phyloP scores from a whole-genome alignment of 768 basidiomycete genomes.

The Termitomyces titanicus region DNA sequence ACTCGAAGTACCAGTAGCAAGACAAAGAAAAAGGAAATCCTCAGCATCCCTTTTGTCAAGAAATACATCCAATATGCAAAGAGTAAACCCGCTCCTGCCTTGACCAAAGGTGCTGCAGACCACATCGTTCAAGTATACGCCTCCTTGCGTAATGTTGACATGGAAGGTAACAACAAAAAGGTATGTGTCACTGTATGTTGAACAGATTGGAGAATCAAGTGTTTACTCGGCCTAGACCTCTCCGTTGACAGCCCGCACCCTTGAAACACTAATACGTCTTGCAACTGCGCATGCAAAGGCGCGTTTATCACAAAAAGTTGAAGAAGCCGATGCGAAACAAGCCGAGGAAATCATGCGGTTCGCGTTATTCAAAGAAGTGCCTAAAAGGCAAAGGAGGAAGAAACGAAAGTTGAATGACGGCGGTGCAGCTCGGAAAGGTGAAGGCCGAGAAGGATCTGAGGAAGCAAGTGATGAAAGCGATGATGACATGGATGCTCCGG shows the following conservation, averaged over 20 bases:
- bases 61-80: constrained; percentile 99
- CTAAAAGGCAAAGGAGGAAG: constrained; percentile 77
- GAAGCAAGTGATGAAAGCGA: constrained; percentile 53
- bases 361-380: constrained; percentile 96
- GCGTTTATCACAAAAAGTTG: constrained; percentile 81
- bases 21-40: constrained; percentile 73
- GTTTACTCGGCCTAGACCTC: constrained; percentile 64
- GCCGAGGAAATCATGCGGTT: constrained; percentile 96
- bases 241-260: constrained; percentile 94
- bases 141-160: constrained; percentile 85
- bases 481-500: constrained; percentile 34
- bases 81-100: constrained; percentile 74
- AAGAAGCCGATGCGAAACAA: constrained; percentile 78
- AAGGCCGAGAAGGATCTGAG: constrained; percentile 43
- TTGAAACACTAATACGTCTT: constrained; percentile 97
- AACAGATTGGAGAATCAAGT: constrained; percentile 1
- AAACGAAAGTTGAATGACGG: constrained; percentile 83
- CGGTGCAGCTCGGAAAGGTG: constrained; percentile 45
- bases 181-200: constrained; percentile 30
- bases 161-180: constrained; percentile 86
- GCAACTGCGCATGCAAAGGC: constrained; percentile 98
- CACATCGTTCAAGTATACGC: constrained; percentile 92
- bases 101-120: constrained; percentile 93
- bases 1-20: constrained; percentile 55
- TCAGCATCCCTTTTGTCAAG: constrained; percentile 93